These are phyloP conservation scores for Curvularia hawaiiensis DNA, from an alignment of 2,329 filamentous ascomycete genomes.

Conservation along the genomic window DNA sequence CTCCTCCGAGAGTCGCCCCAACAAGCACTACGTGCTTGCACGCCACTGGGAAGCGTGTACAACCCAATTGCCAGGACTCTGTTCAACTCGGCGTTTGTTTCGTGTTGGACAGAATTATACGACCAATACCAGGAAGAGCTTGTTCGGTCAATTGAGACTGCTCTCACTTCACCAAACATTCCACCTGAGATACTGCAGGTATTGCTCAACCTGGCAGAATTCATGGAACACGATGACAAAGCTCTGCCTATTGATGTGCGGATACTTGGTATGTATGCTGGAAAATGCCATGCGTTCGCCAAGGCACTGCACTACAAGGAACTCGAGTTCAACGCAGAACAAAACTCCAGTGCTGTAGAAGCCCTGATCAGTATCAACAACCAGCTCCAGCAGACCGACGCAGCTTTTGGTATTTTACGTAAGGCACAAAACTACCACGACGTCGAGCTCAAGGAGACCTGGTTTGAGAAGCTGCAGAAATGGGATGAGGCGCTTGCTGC, in stretches of 20 bases:
- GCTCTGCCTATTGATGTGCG: conserved; percentile 96
- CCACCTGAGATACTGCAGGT: conserved; percentile 94
- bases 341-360: conserved; percentile 93
- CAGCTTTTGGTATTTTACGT: conserved; percentile 94
- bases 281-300: conserved; percentile 95
- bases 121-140: conserved; percentile 97
- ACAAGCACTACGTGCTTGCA: conserved; percentile 91
- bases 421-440: conserved; percentile 96
- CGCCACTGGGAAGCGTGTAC: conserved; percentile 87
- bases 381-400: conserved; percentile 97
- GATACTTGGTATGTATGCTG: conserved; percentile 90
- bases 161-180: conserved; percentile 92
- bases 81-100: conserved; percentile 99
- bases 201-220: conserved; percentile 93
- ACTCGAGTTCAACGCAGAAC: conserved; percentile 95
- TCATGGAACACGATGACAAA: conserved; percentile 99
- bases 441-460: conserved; percentile 95
- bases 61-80: conserved; percentile 88
- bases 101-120: conserved; percentile 97
- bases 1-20: conserved; percentile 94
- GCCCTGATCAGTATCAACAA: conserved; percentile 99
- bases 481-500: conserved; percentile 97
- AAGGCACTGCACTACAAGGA: conserved; percentile 99
- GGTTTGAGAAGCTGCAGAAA: conserved; percentile 97
- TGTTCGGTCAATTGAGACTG: conserved; percentile 92